These are phyloP conservation scores for Aurifilum marmelostoma DNA, from an alignment of 2,329 filamentous ascomycete species.

Conservation along the genomic window DNA sequence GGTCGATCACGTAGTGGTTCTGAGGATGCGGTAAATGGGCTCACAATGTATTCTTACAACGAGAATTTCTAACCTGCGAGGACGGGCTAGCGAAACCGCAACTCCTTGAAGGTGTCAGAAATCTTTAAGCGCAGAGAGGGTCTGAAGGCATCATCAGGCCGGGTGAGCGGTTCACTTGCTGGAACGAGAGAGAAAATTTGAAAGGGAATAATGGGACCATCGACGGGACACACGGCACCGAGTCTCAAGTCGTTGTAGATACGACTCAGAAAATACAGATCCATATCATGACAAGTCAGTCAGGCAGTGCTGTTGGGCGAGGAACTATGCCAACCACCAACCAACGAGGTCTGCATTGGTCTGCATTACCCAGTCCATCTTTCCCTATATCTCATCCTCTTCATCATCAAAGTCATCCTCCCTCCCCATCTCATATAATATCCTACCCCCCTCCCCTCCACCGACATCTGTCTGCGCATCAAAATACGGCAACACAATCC, in stretches of 20 bases:
- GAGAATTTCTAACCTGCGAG: background rate
- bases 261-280: background rate
- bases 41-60: no score
- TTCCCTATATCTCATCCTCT: slow-evolving; percentile 76
- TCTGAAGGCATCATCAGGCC: background rate
- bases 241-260: background rate
- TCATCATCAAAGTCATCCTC: slow-evolving; percentile 81
- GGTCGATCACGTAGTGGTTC: background rate
- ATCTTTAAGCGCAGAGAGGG: background rate
- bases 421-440: slow-evolving; percentile 93
- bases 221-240: background rate
- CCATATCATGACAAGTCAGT: background rate
- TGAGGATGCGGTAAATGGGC: background rate
- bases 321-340: background rate
- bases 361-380: background rate
- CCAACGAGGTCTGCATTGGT: background rate
- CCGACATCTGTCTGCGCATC: slow-evolving; percentile 86
- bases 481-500: slow-evolving; percentile 92
- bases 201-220: background rate
- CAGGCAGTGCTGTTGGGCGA: background rate
- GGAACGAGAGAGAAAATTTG: background rate
- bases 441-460: slow-evolving; percentile 84
- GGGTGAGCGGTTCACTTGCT: background rate
- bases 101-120: no score
- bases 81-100: background rate